Evolutionary conservation across 1,139 yeast genomes (phyloP).

Genomic region (Hemisphaericaspora xylanilytica): DNA sequence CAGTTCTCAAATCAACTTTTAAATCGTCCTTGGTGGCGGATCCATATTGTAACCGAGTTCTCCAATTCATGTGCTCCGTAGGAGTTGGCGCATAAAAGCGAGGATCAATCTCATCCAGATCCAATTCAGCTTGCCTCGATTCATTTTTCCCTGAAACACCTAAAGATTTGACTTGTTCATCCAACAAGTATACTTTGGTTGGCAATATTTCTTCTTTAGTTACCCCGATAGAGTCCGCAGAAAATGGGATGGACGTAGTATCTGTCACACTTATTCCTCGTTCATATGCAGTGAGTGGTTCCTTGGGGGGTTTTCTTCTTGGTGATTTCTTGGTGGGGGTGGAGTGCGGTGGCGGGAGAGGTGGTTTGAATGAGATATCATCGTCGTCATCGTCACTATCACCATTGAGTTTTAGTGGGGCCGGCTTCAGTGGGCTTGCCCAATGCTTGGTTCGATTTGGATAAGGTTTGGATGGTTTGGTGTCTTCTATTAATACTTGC

Average conservation of each 20-base stretch:
- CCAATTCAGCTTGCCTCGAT: slow-evolving; percentile 13
- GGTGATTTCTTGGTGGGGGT: slow-evolving; percentile 13
- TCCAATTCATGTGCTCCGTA: slow-evolving; percentile 32
- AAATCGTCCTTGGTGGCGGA: slow-evolving; percentile 21
- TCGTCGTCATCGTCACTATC: slow-evolving; percentile 2
- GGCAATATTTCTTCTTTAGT: slow-evolving; percentile 23
- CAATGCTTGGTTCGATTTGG: background rate
- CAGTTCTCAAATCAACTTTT: slow-evolving; percentile 24
- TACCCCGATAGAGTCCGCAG: slow-evolving; percentile 45
- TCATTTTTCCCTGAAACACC: slow-evolving; percentile 18
- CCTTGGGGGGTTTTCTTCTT: slow-evolving; percentile 17
- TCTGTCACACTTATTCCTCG: slow-evolving; percentile 9
- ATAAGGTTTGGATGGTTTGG: background rate
- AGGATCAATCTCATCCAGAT: slow-evolving; percentile 43
- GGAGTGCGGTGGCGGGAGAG: slow-evolving; percentile 14
- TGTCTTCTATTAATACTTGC: background rate
- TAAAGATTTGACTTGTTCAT: slow-evolving; percentile 33
- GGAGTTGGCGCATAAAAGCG: slow-evolving; percentile 49
- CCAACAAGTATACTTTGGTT: slow-evolving; percentile 37
- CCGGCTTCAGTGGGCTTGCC: too few relatives aligned
- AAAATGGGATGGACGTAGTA: slow-evolving; percentile 37
- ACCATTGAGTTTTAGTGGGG: slow-evolving; percentile 2
- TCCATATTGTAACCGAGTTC: slow-evolving; percentile 24
- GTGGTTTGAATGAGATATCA: slow-evolving; percentile 7
- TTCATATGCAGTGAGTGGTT: slow-evolving; percentile 13